Base-by-base conservation (phyloP, 805 yeast species). In the Ogataea nitratoaversa region DNA sequence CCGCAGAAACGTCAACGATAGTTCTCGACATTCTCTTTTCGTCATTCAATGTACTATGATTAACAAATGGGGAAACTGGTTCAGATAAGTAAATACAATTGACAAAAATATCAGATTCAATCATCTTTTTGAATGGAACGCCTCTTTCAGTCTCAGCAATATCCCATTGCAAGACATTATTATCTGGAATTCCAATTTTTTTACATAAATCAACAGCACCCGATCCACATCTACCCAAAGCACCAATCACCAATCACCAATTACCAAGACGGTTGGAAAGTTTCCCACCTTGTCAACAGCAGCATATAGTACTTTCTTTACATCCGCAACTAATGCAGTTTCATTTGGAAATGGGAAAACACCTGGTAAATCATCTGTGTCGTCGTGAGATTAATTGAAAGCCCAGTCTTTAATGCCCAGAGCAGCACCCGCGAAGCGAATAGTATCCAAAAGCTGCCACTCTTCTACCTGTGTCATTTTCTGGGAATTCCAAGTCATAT, bases 401-500 rank as follows among this genome's bases (percentile, higher is more conserved):
- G 95, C 84, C 96, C 98, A 93, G 65, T 89, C 95, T 63, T 78
- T 78, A 37, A 91, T 72, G 56, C 99, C 99, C 41, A 93, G 68
- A 25, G 99, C 99, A 27, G 99, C 99, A 57, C 99, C 99, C 6
- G 98, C 99, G 63, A 93, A 93, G n/a, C 99, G 99, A 99, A 64
- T 91, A 91, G 72, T 78, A 93, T n/a, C 99, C 99, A 62, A 93
- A 93, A 8, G 99, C 99, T 33, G 99, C 99, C 22, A 93, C 99
- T 68, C 99, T 85, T 73, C 99, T 85, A 27, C 98, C 98, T 58
- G 78, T 81, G 54, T 84, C 96, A 62, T 93, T 88, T 64, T 86
- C 95, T 62, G 93, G 72, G 60, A 93, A 93, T 69, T 93, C 99
- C 51, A 93, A 72, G 63, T 93, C 99, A 62, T 93, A 93, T 51